Conservation (phyloP, 352 stramenopile species). For the Phytophthora tentaculata region DNA sequence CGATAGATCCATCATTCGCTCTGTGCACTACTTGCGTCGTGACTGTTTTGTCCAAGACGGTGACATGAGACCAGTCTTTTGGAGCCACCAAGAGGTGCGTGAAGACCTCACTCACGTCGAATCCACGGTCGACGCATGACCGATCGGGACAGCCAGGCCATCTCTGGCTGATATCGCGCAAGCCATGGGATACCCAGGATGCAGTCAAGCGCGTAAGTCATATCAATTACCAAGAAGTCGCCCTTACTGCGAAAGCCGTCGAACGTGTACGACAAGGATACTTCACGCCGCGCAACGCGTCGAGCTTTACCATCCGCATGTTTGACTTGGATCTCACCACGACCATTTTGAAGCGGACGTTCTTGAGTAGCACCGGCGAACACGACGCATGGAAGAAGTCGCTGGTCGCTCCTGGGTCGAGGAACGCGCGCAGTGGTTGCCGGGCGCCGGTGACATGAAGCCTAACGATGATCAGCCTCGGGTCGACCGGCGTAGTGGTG, state of each 20-base stretch:
- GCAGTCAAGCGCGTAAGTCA: background rate
- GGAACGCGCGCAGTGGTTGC: too few relatives aligned
- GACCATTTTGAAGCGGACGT: background rate
- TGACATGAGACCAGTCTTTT: background rate
- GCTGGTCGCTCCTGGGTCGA: too few relatives aligned
- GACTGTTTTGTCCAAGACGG: background rate
- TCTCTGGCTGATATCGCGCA: background rate
- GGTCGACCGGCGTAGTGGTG: too few relatives aligned
- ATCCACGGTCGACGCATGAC: background rate
- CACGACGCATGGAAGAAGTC: background rate
- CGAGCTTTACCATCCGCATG: conserved; percentile 10
- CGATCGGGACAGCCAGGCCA: conserved; percentile 18
- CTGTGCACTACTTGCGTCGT: background rate
- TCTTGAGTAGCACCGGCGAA: background rate
- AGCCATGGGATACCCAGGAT: background rate
- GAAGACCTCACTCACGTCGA: conserved; percentile 6
- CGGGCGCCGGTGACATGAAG: too few relatives aligned
- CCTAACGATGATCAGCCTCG: too few relatives aligned
- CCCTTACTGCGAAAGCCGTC: background rate
- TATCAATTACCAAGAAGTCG: background rate
- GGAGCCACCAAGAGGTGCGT: background rate
- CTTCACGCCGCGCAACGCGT: background rate
- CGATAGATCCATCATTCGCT: background rate
- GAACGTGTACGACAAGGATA: background rate
- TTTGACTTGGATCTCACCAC: background rate